Percentiles rank a stretch among this genome's conserved stretches.
phyloP scores from a whole-genome alignment of 208 protist species.

The Blastocrithidia nonstop region DNA sequence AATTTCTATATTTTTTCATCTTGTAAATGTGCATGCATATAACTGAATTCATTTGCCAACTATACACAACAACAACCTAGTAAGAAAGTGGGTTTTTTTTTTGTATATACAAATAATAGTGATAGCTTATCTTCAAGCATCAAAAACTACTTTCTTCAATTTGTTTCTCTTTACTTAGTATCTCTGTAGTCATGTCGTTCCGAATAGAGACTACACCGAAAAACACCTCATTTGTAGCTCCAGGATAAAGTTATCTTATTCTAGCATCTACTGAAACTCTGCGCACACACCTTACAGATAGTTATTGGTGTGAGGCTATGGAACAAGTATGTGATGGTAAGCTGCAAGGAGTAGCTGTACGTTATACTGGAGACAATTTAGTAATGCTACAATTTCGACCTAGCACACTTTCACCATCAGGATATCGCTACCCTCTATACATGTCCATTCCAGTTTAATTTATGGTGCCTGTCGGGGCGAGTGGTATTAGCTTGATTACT shows the following conservation, averaged over 20 bases:
- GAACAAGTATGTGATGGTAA: conserved; percentile 78
- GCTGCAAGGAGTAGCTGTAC: conserved; percentile 64
- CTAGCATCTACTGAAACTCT: conserved; percentile 54
- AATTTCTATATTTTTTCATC: no score
- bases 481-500: conserved; percentile 6
- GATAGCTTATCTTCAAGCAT: no score
- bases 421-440: conserved; percentile 76
- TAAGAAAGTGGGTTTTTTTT: no score
- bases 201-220: conserved; percentile 10
- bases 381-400: conserved; percentile 78
- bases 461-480: conserved; percentile 34
- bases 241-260: conserved; percentile 54
- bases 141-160: no score
- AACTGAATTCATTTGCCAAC: no score
- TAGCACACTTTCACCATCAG: conserved; percentile 40
- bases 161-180: no score
- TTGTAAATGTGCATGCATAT: no score
- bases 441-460: conserved; percentile 84
- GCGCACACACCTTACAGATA: conserved; percentile 66
- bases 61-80: no score
- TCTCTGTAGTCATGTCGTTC: conserved; percentile 18
- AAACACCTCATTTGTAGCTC: conserved; percentile 50
- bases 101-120: no score
- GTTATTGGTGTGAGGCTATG: conserved; percentile 84
- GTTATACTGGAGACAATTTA: conserved; percentile 75